Evolutionary conservation across 768 basidiomycete genomes (phyloP), one percentile per base, ranked within the genome.

Genomic region (Trametes coccinea): DNA sequence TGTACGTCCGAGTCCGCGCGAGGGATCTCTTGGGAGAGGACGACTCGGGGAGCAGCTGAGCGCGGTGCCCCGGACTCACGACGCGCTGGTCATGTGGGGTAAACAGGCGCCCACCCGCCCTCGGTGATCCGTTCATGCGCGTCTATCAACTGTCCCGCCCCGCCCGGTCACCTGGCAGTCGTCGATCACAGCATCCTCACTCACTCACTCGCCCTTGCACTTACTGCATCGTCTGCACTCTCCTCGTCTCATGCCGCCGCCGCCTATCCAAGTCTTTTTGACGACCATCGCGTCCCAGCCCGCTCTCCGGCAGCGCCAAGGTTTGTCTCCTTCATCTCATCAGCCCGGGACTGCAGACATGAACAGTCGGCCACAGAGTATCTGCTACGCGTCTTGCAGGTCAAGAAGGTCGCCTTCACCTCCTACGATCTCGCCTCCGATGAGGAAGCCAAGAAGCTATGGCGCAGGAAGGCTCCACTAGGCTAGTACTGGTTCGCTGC

Each of bases 211-310:
- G 16, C 39, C 29, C 13, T 27, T 6, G 8, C 22, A 13, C 13
- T 13, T 7, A 39, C 39, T 13, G 13, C 53, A 22, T 44, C 47
- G 37, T 29, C 46, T 22, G 17, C 46, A 44, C 33, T 31, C 16
- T 51, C 22, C 11, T 11, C 34, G 34, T 37, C 59, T 30, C 17
- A 92, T 90, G 89, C 80, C 87, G 55, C 84, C 91, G n/a, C 92
- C 92, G 5, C 92, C 92, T 7, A 87, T 94, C 61, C 84, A 89
- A 67, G 70, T 90, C 43, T 93, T 92, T 72, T 81, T 93, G 56
- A 94, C 93, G n/a, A 94, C 93, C 14, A 93, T 94, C 64, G 89
- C 88, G 2, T 90, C 90, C 50, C 88, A 92, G 70, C 85, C 89
- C 1, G 82, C 83, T 53, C 79, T 94, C 62, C 79, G 92, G 65